A percentile compares a stretch with the other conserved stretches of the same genome.
phyloP scores from a whole-genome alignment of 192 early-diverging fungal genomes.

The Coemansia aciculifera region DNA sequence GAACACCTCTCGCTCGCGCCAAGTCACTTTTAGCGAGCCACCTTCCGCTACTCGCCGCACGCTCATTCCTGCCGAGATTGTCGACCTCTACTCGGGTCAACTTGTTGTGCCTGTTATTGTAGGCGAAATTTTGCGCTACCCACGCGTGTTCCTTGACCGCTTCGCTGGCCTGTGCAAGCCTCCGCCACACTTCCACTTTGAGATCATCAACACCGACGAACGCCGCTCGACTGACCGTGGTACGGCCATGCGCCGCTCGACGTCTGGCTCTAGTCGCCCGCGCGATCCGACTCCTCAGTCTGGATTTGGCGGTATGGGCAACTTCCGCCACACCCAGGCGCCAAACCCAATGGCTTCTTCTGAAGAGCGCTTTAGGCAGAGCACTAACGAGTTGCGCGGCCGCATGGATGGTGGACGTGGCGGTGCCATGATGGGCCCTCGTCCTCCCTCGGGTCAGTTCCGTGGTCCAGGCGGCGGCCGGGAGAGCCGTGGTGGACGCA shows the following conservation, averaged over 20 bases:
- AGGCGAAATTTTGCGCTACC: slow-evolving; percentile 68
- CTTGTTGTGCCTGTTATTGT: slow-evolving; percentile 48
- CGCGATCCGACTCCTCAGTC: slow-evolving; percentile 31
- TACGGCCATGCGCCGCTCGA: slow-evolving; percentile 49
- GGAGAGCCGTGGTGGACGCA: slow-evolving; percentile 60
- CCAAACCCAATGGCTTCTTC: slow-evolving; percentile 29
- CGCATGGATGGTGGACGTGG: slow-evolving; percentile 28
- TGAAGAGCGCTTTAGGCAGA: slow-evolving; percentile 51
- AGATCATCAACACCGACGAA: slow-evolving; percentile 51
- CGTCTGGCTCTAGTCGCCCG: slow-evolving; percentile 41
- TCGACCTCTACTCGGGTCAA: slow-evolving; percentile 58
- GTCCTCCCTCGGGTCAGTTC: slow-evolving; percentile 50
- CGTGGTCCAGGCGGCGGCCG: slow-evolving; percentile 57
- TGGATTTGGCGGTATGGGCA: slow-evolving; percentile 50
- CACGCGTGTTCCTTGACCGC: slow-evolving; percentile 76
- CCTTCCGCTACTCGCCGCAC: slow-evolving; percentile 43
- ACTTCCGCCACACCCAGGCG: slow-evolving; percentile 40
- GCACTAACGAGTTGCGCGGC: slow-evolving; percentile 41
- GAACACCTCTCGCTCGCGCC: slow-evolving; percentile 39
- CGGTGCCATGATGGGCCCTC: slow-evolving; percentile 40
- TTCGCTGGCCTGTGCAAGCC: slow-evolving; percentile 68
- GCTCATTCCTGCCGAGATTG: slow-evolving; percentile 42
- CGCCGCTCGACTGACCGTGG: slow-evolving; percentile 51
- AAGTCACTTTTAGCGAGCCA: slow-evolving; percentile 53
- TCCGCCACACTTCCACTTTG: slow-evolving; percentile 59